Base-by-base conservation (phyloP, 352 stramenopile species). In the Pythium biforme region DNA sequence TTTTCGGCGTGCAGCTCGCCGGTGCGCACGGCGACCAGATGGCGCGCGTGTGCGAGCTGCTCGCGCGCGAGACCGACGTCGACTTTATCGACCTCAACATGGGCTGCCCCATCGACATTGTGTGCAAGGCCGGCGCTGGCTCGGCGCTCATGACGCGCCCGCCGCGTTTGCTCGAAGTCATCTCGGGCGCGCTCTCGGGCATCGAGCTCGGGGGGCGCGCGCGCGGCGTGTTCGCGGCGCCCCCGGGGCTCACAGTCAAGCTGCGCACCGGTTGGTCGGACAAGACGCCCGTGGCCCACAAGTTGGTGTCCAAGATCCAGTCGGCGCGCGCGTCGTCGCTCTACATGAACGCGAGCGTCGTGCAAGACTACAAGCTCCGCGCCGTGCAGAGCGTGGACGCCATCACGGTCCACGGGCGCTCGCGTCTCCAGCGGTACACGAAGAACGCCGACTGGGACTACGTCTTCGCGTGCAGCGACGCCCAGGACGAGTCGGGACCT, bases 31-130 rank as follows among this genome's bases (percentile, higher is more conserved):
- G 89, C 11, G 95, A 99, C 72, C 89, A 98, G 66, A 97, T 98
- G 78, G 89, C 89, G 14, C 77, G 97, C 43, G 83, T 94, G 20
- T 93, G 86, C 31, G 95, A 99, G 60, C 65, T 99, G 34, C 75
- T 99, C 34, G 80, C 97, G 55, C 88, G 89, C 19, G 89, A 99
- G 69, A 90, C 85, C 40, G 79, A 96, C 29, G 78, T 99, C 23
- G 96, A 99, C 79, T 99, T 99, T 83, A 86, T 99, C 31, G 98
- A 99, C 79, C 91, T 99, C 68, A 99, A 99, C 84, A 93, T 99
- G 74, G 97, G 97, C 47, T 99, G 98, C 76, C 98, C 98, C 14
- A 98, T 99, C 60, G 98, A 99, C 73, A 73, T 99, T 31, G 86
- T 96, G 62, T 94, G 83, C 54, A 76, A 82, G 51, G 64, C 84